Evolutionary conservation across 2,329 filamentous ascomycete genomes (phyloP).

Genomic region (Volutella citrinella): DNA sequence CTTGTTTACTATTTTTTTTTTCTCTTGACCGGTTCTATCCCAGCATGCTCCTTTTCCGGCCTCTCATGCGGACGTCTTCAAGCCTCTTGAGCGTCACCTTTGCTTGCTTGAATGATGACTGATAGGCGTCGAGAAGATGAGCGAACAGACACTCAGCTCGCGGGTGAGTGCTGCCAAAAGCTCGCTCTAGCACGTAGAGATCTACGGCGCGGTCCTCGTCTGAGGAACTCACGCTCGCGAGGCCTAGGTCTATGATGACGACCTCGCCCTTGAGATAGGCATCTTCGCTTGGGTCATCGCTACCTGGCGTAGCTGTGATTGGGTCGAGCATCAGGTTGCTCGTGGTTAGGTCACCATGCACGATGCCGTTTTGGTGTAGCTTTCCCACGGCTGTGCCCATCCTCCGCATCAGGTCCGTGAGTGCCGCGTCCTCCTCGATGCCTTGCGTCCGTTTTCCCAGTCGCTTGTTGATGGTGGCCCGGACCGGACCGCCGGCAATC

Average conservation of each 20-base stretch:
- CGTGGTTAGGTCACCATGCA: conserved; percentile 95
- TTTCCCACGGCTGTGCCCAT: conserved; percentile 70
- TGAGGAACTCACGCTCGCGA: conserved; percentile 74
- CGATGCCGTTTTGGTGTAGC: conserved; percentile 80
- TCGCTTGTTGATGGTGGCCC: conserved; percentile 67
- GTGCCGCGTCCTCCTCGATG: conserved; percentile 43
- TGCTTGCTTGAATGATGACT: conserved; percentile 70
- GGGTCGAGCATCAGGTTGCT: conserved; percentile 86
- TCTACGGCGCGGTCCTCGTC: conserved; percentile 96
- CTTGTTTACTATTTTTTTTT: conserved; percentile 9
- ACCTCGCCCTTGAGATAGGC: conserved; percentile 64
- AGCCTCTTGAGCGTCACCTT: conserved; percentile 73
- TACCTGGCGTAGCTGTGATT: conserved; percentile 15
- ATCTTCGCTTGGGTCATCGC: conserved; percentile 17
- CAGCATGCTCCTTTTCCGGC: conserved; percentile 95
- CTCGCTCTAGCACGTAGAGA: conserved; percentile 90
- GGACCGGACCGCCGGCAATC: conserved; percentile 71
- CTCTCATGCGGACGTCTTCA: conserved; percentile 90
- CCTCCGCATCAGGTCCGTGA: conserved; percentile 63
- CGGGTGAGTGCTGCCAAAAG: conserved; percentile 93
- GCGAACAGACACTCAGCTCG: conserved; percentile 74
- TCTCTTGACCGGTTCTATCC: conserved; percentile 49
- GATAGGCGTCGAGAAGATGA: conserved; percentile 73
- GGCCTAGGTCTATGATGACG: conserved; percentile 90
- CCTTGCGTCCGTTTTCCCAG: conserved; percentile 47